Base-by-base conservation (phyloP, 129 eudicot species). In the Logfia minima region DNA sequence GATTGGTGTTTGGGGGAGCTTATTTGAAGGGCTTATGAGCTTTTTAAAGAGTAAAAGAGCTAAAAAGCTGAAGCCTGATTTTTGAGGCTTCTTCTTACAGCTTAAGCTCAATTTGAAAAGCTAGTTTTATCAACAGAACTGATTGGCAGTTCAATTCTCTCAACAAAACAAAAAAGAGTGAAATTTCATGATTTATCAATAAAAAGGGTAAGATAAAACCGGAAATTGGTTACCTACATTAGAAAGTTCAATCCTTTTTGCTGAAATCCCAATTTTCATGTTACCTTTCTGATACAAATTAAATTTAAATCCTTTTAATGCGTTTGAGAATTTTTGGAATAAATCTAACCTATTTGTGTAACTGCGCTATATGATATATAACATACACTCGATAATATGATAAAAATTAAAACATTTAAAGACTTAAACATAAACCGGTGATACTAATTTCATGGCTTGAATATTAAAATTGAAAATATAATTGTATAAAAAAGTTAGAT, bases 401-500 rank as follows among this genome's bases (percentile, higher is more conserved):
- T 0, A 5, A 52, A 52, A 16, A 3, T 16, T 52, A 24, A 52
- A 16, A 13, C 5, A 16, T 48, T 53, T 6, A 53, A 53, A 16
- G 60, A 53, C 21, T 3, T 2, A 53, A 5, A n/a, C 62, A 5
- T 55, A n/a, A 18, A 55, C 62, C 23, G 10, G 16, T 24, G 9
- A 61, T 4, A 8, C 18, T 10, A 61, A 24, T 61, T 5, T 21
- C 16, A 10, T 24, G 16, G 17, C 6, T 61, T 55, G 34, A 61
- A 67, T 8, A 23, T 11, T n/a, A 35, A 32, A 23, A 21, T 43
- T 31, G 62, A 2, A 55, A 55, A 62, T 4, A 35, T 24, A 26
- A 62, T 23, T 24, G 26, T 69, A 17, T 21, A 19, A 79, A 14
- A 79, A 58, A 61, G 59, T 17, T 10, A 83, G 45, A 52, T 43